These are phyloP conservation scores for Hordeum marinum DNA, from an alignment of 176 grass and related monocot genomes.

Conservation along the genomic window DNA sequence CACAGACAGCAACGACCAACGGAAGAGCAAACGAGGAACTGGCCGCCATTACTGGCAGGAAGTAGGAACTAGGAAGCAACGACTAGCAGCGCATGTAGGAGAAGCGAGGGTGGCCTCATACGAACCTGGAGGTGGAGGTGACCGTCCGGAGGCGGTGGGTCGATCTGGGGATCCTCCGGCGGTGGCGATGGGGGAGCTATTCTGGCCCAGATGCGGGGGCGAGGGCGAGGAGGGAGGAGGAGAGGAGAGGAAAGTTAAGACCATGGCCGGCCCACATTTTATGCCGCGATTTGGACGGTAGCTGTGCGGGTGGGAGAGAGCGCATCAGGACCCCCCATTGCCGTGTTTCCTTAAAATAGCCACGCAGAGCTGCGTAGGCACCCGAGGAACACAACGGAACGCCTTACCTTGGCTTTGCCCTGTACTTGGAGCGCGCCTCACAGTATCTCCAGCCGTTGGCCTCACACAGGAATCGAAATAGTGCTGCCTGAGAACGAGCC, in stretches of 20 bases:
- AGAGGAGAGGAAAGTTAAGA: conserved; percentile 23
- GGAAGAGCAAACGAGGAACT: background rate
- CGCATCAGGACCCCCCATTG: background rate
- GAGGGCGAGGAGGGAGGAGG: background rate
- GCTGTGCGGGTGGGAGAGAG: background rate
- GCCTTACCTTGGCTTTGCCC: background rate
- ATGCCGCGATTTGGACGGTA: conserved; percentile 39
- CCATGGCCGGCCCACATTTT: conserved; percentile 33
- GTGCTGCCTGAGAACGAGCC: too few species aligned
- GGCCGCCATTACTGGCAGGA: background rate
- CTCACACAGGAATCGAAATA: too few species aligned
- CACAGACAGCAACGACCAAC: background rate
- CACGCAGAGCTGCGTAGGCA: background rate
- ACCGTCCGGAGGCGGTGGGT: background rate
- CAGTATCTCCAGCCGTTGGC: too few species aligned
- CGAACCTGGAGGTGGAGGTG: background rate
- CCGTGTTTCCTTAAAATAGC: conserved; percentile 18
- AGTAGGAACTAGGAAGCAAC: background rate
- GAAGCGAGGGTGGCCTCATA: background rate
- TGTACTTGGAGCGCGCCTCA: background rate
- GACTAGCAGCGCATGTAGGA: background rate
- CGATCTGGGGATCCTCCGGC: conserved; percentile 14
- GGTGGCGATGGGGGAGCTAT: background rate
- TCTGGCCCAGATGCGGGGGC: conserved; percentile 13
- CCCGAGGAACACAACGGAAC: background rate